phyloP scores from a whole-genome alignment of 2,329 filamentous ascomycete genomes.

The Immersiporthe knoxdaviesiana region DNA sequence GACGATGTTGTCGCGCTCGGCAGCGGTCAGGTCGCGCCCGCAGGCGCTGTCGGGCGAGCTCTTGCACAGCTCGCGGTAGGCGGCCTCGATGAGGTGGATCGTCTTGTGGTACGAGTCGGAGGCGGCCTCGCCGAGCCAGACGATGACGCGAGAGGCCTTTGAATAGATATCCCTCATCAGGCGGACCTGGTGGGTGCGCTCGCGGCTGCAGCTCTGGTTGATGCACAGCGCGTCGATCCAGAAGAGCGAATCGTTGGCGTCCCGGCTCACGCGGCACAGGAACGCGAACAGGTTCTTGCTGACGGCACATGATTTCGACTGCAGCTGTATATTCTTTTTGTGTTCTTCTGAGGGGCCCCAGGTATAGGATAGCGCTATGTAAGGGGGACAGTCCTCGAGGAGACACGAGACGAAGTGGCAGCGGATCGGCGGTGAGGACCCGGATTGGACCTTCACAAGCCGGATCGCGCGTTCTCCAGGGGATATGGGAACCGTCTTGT shows the following conservation, averaged over 20 bases:
- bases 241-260: slow-evolving; percentile 13
- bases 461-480: background rate
- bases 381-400: slow-evolving; percentile 16
- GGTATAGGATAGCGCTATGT: slow-evolving; percentile 22
- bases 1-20: background rate
- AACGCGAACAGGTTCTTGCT: slow-evolving; percentile 8
- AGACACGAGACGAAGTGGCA: background rate
- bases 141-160: slow-evolving; percentile 4
- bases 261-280: slow-evolving; percentile 8
- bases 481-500: background rate
- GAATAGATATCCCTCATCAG: slow-evolving; percentile 22
- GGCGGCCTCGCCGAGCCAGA: slow-evolving; percentile 20
- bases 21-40: background rate
- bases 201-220: slow-evolving; percentile 14
- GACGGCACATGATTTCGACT: background rate
- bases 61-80: slow-evolving; percentile 2
- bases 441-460: background rate
- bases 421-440: background rate
- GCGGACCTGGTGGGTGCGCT: slow-evolving; percentile 24
- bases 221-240: slow-evolving; percentile 28
- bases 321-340: slow-evolving; percentile 2
- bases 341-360: slow-evolving; percentile 13
- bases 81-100: slow-evolving; percentile 5
- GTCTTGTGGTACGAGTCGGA: background rate
- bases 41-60: background rate